These are phyloP conservation scores for Boletus coccyginus DNA, from an alignment of 768 basidiomycete genomes.

Conservation along the genomic window DNA sequence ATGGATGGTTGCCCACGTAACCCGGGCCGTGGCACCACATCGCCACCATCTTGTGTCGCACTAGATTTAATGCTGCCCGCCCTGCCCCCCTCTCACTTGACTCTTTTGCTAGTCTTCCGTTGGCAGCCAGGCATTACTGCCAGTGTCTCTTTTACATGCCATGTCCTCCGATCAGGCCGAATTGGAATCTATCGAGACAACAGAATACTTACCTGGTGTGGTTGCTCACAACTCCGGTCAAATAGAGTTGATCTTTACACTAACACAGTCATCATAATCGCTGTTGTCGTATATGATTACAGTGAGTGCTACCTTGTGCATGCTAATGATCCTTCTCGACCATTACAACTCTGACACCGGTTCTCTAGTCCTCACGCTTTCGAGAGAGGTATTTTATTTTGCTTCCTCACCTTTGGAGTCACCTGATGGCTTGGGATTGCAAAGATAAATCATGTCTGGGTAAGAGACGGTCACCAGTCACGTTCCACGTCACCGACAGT, in stretches of 20 bases:
- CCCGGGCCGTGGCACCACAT: too few species aligned
- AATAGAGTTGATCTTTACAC: background rate
- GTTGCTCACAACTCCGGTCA: background rate
- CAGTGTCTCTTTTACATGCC: too few species aligned
- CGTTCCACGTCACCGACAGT: background rate
- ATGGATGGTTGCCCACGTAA: too few species aligned
- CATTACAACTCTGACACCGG: background rate
- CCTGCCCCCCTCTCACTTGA: too few species aligned
- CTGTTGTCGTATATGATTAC: constrained; percentile 8
- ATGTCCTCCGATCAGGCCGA: background rate
- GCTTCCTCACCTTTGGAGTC: too few species aligned
- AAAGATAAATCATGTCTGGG: constrained; percentile 14
- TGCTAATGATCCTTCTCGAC: background rate
- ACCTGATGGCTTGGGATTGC: too few species aligned
- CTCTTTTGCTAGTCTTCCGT: too few species aligned
- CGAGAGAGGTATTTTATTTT: constrained; percentile 1
- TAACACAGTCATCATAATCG: background rate
- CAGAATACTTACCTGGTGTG: background rate
- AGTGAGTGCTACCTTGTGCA: background rate
- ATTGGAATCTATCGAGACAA: background rate
- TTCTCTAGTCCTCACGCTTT: constrained; percentile 10
- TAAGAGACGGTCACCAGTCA: background rate
- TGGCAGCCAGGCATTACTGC: too few species aligned
- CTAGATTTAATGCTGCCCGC: too few species aligned
- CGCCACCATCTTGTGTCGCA: too few species aligned